Evolutionary conservation across 805 yeast species (phyloP), one percentile per base, ranked within the genome.

Genomic region (Saccharomycopsis selenospora): DNA sequence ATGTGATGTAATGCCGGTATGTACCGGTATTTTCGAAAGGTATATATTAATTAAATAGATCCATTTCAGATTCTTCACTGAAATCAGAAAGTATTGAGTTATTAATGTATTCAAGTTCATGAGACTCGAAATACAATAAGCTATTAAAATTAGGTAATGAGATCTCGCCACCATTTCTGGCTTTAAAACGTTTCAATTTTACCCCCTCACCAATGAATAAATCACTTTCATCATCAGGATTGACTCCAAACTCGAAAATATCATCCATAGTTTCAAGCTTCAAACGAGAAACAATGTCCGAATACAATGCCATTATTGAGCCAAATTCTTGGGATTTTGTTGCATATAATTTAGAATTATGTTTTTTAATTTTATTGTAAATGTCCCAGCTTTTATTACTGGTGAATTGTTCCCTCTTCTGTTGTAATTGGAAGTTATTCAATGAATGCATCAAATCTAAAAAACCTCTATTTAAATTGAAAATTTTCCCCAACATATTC

Each of bases 141-240:
- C 53, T 49, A 24, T 47, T 49, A 43, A 52, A 52, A 24, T 46
- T 52, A 1, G 55, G 55, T 24, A 52, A 42, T 4, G 49, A 28
- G 11, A 52, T 29, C 17, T 41, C 44, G 18, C 23, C 26, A 3
- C 53, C 53, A 20, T 46, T 43, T 1, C 40, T 30, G 13, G 48
- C 46, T n/a, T 47, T 45, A 30, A 49, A 52, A 14, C 41, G 40
- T 30, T 49, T 52, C n/a, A 52, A 29, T 29, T 52, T 52, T 18
- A 47, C 44, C 24, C 26, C 36, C 17, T 20, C 29, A 6, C 45
- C 20, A n/a, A 46, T 47, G 25, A 48, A 48, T 24, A 45, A 40
- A 26, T 49, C 47, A 8, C 40, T n/a, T n/a, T 24, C 29, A 11
- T 29, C 27, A 23, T 42, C 46, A 10, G 38, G 17, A 8, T 8